Percentiles rank a stretch among this genome's conserved stretches.
Evolutionary conservation across 805 yeast genomes (phyloP).

Genomic region (Starmerella ratchasimensis): DNA sequence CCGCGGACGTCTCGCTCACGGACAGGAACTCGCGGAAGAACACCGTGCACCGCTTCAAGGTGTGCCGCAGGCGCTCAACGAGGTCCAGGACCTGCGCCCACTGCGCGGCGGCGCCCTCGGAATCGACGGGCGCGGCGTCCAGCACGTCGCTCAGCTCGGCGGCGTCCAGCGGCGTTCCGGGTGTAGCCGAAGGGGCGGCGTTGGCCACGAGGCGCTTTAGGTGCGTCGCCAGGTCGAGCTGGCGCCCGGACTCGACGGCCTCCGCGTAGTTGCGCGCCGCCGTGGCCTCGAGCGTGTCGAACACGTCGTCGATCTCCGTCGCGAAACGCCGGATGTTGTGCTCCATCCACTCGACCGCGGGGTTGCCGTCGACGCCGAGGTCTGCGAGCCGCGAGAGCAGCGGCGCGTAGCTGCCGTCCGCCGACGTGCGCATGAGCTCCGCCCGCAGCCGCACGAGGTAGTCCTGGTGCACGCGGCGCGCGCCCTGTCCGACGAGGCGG

Average conservation of each 20-base stretch:
- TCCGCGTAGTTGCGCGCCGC: slow-evolving; percentile 8
- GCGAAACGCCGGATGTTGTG: slow-evolving; percentile 34
- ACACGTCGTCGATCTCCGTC: slow-evolving; percentile 15
- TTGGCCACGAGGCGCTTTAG: slow-evolving; percentile 2
- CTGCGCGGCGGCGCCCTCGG: slow-evolving; percentile 12
- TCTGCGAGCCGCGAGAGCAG: slow-evolving; percentile 44
- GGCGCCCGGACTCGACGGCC: slow-evolving; percentile 4
- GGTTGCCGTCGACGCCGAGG: slow-evolving; percentile 50
- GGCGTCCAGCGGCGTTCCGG: neutral
- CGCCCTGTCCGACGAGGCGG: slow-evolving; percentile 42
- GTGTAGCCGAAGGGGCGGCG: neutral
- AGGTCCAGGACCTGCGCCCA: slow-evolving; percentile 14
- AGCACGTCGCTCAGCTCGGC: slow-evolving; percentile 4
- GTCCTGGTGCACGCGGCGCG: slow-evolving; percentile 38
- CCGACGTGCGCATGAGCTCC: slow-evolving; percentile 27
- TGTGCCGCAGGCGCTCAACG: slow-evolving; percentile 12
- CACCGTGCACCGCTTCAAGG: slow-evolving; percentile 11
- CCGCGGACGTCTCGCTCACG: slow-evolving; percentile 9
- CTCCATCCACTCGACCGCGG: slow-evolving; percentile 49
- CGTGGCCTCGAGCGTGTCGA: slow-evolving; percentile 5
- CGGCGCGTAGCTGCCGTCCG: slow-evolving; percentile 26
- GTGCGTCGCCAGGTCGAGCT: slow-evolving; percentile 11
- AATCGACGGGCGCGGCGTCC: slow-evolving; percentile 5
- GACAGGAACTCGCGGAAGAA: slow-evolving; percentile 20
- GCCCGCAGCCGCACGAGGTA: slow-evolving; percentile 46